phyloP scores from a whole-genome alignment of 768 basidiomycete genomes.

The Leccinum fibrillosum region DNA sequence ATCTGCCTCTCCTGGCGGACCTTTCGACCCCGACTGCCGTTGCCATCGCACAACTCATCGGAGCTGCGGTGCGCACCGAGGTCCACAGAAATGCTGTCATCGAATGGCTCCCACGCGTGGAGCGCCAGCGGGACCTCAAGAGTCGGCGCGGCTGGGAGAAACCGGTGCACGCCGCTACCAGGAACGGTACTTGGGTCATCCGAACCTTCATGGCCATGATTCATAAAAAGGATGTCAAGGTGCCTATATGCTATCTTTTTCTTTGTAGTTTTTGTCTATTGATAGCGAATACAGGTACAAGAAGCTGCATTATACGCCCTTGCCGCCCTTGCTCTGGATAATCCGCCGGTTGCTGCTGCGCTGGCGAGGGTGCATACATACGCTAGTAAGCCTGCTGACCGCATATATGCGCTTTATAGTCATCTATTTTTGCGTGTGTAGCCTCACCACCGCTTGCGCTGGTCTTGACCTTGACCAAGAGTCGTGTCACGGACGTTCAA shows the following conservation, averaged over 20 bases:
- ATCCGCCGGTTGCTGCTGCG: constrained; percentile 45
- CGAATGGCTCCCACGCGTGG: constrained; percentile 60
- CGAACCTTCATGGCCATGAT: constrained; percentile 49
- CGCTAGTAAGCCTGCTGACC: constrained; percentile 32
- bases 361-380: constrained; percentile 45
- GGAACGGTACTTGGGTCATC: constrained; percentile 59
- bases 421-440: constrained; percentile 1
- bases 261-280: background rate
- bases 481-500: constrained; percentile 58
- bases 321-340: constrained; percentile 66
- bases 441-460: constrained; percentile 31
- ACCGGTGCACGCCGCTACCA: constrained; percentile 37
- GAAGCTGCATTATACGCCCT: constrained; percentile 65
- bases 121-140: constrained; percentile 53
- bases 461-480: constrained; percentile 53
- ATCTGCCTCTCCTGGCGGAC: constrained; percentile 59
- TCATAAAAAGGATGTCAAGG: constrained; percentile 54
- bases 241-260: constrained; percentile 12
- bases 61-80: constrained; percentile 45
- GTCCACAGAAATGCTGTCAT: constrained; percentile 49
- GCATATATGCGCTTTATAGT: constrained; percentile 4
- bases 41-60: constrained; percentile 59
- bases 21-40: constrained; percentile 39
- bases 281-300: constrained; percentile 43
- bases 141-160: constrained; percentile 76